phyloP scores from a whole-genome alignment of 371 early-diverging fungal species.

The Nematocida major region DNA sequence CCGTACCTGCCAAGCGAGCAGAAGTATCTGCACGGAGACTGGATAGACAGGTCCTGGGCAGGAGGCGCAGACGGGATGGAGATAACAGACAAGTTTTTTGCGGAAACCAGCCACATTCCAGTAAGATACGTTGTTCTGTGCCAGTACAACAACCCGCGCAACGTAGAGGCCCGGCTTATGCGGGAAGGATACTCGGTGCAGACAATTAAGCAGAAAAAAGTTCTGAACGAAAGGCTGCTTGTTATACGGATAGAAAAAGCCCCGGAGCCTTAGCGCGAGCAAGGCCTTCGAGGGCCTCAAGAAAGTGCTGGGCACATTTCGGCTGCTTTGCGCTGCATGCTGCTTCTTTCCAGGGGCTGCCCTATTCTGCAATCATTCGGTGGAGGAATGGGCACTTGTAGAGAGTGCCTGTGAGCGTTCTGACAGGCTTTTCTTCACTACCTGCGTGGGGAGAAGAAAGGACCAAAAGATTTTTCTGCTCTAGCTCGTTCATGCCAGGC shows the following conservation, averaged over 20 bases:
- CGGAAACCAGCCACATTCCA: background rate
- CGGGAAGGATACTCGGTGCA: background rate
- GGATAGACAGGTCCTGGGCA: slow-evolving; percentile 50
- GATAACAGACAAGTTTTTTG: slow-evolving; percentile 23
- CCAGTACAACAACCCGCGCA: slow-evolving; percentile 4
- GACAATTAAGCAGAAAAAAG: slow-evolving; percentile 1
- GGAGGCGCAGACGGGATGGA: slow-evolving; percentile 34
- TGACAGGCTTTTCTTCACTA: background rate
- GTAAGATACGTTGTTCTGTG: slow-evolving; percentile 35
- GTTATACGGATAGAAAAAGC: slow-evolving; percentile 21
- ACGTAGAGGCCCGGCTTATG: background rate
- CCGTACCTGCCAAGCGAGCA: slow-evolving; percentile 37
- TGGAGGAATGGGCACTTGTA: background rate
- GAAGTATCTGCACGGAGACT: background rate
- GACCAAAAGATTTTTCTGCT: background rate
- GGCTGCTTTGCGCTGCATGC: background rate
- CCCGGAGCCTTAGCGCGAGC: background rate
- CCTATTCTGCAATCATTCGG: background rate
- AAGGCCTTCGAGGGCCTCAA: too few species aligned
- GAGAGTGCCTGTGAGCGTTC: background rate
- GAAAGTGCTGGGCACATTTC: background rate
- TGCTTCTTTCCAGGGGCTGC: background rate
- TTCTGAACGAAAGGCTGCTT: slow-evolving; percentile 2
- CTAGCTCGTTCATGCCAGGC: too few species aligned
- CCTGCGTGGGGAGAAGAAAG: background rate